Evolutionary conservation across 768 basidiomycete species (phyloP), one percentile per base, ranked within the genome.

Genomic region (Russula abietina): DNA sequence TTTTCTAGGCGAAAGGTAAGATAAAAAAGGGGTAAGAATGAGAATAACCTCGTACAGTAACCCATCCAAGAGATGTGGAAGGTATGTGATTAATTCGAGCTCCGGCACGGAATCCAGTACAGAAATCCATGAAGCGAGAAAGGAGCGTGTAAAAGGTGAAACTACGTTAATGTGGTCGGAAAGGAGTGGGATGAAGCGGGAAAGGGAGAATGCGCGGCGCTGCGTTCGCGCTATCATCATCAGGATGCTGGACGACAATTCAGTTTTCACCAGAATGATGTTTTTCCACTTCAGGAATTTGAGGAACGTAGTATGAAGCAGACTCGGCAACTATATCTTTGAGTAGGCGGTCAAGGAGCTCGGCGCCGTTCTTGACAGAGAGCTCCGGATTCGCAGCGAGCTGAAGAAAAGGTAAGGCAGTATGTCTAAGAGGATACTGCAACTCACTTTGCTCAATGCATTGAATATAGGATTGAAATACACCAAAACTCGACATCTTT

Each of bases 381-480:
- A 91, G 70, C 68, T 98, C 96, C 0, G 93, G 89, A 73, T 99
- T 97, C 26, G 95, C 92, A 10, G 93, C 91, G 63, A 99, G 91
- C 96, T 98, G 70, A 24, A 48, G 41, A 58, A 38, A 8, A 11
- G 54, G 39, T 62, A 28, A 58, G 45, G 17, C 8, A 43, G 41
- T 5, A 32, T 39, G 39, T 8, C 6, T 32, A 43, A 33, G 11
- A 59, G 38, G 6, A 48, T 14, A 3, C 7, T 0, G 50, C 28
- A 10, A 57, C 83, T 61, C 69, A 95, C 96, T 80, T 98, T 98
- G 80, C 91, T 94, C 65, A 98, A 80, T 1, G 94, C 89, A 74
- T 98, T 97, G 69, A 99, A 99, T 59, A 98, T 93, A 61, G 95
- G 93, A 71, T 99, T 99, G 78, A 98, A 99, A 72, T 95, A 97